Conservation (phyloP, 139 green algal species). For the Chlamydomonas incerta region DNA sequence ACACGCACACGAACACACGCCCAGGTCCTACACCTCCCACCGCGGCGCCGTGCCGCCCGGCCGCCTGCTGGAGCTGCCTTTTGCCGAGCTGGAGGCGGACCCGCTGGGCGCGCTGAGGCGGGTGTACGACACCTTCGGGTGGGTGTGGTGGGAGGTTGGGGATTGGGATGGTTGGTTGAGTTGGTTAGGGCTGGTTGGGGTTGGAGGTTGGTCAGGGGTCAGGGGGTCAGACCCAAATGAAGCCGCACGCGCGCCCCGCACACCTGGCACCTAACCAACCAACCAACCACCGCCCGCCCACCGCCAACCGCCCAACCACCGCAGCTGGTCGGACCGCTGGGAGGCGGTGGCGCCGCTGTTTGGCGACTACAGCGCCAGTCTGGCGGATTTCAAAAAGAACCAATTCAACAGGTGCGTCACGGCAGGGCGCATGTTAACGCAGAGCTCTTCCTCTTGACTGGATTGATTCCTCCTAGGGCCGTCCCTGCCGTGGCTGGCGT, state of each 20-base stretch:
- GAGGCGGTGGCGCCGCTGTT: slow-evolving; percentile 8
- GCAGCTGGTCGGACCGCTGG: slow-evolving; percentile 37
- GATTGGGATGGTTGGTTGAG: background rate
- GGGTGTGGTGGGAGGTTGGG: background rate
- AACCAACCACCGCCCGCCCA: too few relatives aligned
- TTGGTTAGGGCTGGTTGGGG: background rate
- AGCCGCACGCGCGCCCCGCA: too few relatives aligned
- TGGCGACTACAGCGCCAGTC: slow-evolving; percentile 42
- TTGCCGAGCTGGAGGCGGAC: slow-evolving; percentile 66
- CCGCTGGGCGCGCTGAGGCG: slow-evolving; percentile 52
- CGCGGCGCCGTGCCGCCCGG: background rate
- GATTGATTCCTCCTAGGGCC: too few relatives aligned
- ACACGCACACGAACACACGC: too few relatives aligned
- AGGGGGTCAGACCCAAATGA: too few relatives aligned
- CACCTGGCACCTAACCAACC: too few relatives aligned
- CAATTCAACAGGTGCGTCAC: slow-evolving; percentile 47
- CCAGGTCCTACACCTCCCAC: slow-evolving; percentile 42
- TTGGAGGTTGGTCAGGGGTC: background rate
- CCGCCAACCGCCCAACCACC: background rate
- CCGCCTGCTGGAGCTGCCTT: slow-evolving; percentile 60
- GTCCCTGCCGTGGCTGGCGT: too few relatives aligned
- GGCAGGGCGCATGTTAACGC: background rate
- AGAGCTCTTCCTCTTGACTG: background rate
- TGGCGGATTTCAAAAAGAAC: slow-evolving; percentile 70
- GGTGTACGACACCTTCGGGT: slow-evolving; percentile 61